These are phyloP conservation scores for Phialocephala sp. DNA, from an alignment of 2,329 filamentous ascomycete species.

Conservation along the genomic window DNA sequence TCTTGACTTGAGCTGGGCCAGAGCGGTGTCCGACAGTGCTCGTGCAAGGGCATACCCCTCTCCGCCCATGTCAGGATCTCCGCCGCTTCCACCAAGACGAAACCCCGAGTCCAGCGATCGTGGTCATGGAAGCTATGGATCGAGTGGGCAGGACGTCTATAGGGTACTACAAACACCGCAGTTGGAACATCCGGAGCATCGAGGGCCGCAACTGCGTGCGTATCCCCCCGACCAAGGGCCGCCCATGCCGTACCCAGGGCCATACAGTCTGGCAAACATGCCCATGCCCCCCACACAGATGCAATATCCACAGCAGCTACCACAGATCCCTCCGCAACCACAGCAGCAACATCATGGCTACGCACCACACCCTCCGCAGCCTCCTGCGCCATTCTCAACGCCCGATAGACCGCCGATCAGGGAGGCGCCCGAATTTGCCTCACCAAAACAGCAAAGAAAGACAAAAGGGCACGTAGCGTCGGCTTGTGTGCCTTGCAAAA, in stretches of 20 bases:
- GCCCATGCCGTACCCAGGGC: slow-evolving; percentile 33
- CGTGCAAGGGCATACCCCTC: slow-evolving; percentile 69
- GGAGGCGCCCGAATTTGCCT: slow-evolving; percentile 56
- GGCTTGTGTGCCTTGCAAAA: slow-evolving; percentile 85
- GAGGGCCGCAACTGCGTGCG: slow-evolving; percentile 43
- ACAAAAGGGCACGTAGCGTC: slow-evolving; percentile 84
- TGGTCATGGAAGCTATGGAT: slow-evolving; percentile 53
- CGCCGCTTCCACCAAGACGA: slow-evolving; percentile 63
- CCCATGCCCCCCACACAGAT: slow-evolving; percentile 30
- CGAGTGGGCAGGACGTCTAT: slow-evolving; percentile 57
- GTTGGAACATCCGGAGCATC: slow-evolving; percentile 36
- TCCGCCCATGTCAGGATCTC: slow-evolving; percentile 77
- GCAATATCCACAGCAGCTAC: slow-evolving; percentile 34
- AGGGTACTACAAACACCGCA: slow-evolving; percentile 45
- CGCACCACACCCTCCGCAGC: slow-evolving; percentile 31
- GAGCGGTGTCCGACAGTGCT: slow-evolving; percentile 60
- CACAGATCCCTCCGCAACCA: slow-evolving; percentile 30
- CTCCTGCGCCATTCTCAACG: slow-evolving; percentile 34
- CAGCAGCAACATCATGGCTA: slow-evolving; percentile 36
- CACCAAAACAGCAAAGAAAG: slow-evolving; percentile 68
- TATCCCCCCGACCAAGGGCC: slow-evolving; percentile 46
- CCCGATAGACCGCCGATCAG: slow-evolving; percentile 44
- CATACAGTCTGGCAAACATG: slow-evolving; percentile 37
- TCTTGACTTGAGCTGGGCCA: slow-evolving; percentile 61
- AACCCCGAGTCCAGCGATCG: slow-evolving; percentile 62